Conservation (phyloP, 1,284 basidiomycete species). For the Grifola frondosa region DNA sequence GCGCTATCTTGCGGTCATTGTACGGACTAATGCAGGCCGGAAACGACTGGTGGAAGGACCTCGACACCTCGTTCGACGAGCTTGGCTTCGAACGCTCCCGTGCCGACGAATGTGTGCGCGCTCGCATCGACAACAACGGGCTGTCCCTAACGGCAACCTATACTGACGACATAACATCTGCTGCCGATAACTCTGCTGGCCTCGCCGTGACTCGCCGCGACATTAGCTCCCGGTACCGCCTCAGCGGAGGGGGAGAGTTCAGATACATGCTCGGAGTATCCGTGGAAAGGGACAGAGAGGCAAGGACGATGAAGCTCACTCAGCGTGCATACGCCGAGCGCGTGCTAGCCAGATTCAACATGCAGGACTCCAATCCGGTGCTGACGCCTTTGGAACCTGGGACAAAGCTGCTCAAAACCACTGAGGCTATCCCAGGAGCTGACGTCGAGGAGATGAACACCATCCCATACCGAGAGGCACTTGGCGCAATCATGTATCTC, state of each 20-base stretch:
- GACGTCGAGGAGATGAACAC: conserved; percentile 3
- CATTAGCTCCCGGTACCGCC: neutral
- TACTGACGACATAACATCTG: conserved; percentile 2
- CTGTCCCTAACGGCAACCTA: conserved; percentile 20
- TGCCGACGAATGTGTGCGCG: neutral
- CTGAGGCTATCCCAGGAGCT: neutral
- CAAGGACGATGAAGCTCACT: conserved; percentile 4
- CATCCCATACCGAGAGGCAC: conserved; percentile 4
- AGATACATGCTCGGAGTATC: conserved; percentile 7
- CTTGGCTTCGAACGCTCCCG: neutral
- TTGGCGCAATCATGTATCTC: conserved; percentile 23
- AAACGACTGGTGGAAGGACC: conserved; percentile 23
- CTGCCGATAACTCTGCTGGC: conserved; percentile 1
- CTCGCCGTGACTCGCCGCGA: neutral
- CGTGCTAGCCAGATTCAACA: conserved; percentile 1
- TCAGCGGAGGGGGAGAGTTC: neutral
- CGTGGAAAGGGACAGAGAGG: conserved; percentile 3
- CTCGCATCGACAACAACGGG: neutral
- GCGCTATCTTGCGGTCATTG: conserved; percentile 25
- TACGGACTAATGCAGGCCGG: conserved; percentile 35
- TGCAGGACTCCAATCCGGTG: conserved; percentile 5
- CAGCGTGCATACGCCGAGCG: conserved; percentile 4
- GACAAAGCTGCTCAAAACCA: conserved; percentile 1
- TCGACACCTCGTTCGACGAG: conserved; percentile 10
- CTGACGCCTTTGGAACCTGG: conserved; percentile 8